These are phyloP conservation scores for Calocybe cyanea DNA, from an alignment of 768 basidiomycete genomes.

Conservation along the genomic window DNA sequence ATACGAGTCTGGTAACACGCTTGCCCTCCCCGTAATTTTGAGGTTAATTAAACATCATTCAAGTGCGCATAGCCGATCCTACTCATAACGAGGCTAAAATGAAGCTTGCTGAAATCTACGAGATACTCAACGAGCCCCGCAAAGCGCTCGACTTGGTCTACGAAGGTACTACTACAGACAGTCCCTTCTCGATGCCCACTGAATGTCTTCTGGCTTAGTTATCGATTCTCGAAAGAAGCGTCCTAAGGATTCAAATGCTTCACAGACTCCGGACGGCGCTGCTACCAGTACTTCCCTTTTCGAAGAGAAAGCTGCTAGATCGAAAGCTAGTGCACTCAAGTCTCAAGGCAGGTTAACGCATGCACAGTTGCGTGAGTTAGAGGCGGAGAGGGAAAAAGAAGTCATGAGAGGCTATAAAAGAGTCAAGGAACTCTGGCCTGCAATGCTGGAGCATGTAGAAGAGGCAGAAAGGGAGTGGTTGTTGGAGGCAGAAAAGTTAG, in stretches of 20 bases:
- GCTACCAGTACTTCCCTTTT: constrained; percentile 51
- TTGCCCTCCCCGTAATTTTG: not conserved
- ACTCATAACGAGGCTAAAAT: constrained; percentile 80
- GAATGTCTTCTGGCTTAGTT: constrained; percentile 27
- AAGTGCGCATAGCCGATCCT: constrained; percentile 75
- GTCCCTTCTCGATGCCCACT: not conserved
- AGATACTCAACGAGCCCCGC: constrained; percentile 73
- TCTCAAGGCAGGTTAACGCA: constrained; percentile 47
- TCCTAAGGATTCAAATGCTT: constrained; percentile 20
- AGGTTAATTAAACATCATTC: not conserved
- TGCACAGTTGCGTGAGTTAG: constrained; percentile 59
- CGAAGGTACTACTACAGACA: constrained; percentile 51
- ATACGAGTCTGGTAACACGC: constrained; percentile 65
- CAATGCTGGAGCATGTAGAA: constrained; percentile 39
- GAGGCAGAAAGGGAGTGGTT: constrained; percentile 73
- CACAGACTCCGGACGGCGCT: constrained; percentile 15
- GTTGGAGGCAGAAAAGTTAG: constrained; percentile 76
- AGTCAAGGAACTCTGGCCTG: constrained; percentile 60
- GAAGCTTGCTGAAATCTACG: constrained; percentile 87
- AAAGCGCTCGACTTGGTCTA: constrained; percentile 83
- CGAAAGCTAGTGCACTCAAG: constrained; percentile 22
- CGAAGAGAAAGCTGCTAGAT: constrained; percentile 40
- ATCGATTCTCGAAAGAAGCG: constrained; percentile 59
- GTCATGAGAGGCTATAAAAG: constrained; percentile 55
- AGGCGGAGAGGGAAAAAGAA: constrained; percentile 63